Evolutionary conservation across 2,329 filamentous ascomycete genomes (phyloP).

Genomic region (Hortaea sp.): DNA sequence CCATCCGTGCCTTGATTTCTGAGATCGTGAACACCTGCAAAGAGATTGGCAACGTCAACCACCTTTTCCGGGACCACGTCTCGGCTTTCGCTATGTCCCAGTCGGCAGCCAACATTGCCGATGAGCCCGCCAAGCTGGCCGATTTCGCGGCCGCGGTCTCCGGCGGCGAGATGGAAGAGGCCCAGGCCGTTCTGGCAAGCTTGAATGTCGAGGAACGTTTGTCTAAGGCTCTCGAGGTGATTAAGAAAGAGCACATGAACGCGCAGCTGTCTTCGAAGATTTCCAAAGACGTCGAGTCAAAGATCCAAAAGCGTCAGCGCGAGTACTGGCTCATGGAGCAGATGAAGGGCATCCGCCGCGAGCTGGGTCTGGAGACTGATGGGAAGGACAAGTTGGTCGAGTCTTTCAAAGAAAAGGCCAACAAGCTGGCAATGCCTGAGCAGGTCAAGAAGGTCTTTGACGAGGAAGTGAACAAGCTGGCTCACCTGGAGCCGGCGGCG

Average conservation of each 20-base stretch:
- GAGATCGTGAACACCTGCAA: slow-evolving; percentile 99
- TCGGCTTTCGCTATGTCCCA: slow-evolving; percentile 95
- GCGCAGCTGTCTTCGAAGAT: slow-evolving; percentile 96
- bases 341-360: slow-evolving; percentile 95
- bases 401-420: slow-evolving; percentile 91
- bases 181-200: slow-evolving; percentile 82
- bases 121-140: slow-evolving; percentile 88
- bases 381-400: slow-evolving; percentile 97
- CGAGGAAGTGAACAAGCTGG: slow-evolving; percentile 94
- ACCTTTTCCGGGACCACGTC: slow-evolving; percentile 91
- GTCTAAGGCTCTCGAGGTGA: slow-evolving; percentile 78
- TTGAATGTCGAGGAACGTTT: slow-evolving; percentile 88
- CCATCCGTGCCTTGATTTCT: slow-evolving; percentile 85
- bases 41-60: slow-evolving; percentile 88
- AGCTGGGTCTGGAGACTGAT: slow-evolving; percentile 92
- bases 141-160: slow-evolving; percentile 96
- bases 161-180: slow-evolving; percentile 81
- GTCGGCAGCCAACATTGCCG: slow-evolving; percentile 85
- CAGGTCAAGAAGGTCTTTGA: slow-evolving; percentile 96
- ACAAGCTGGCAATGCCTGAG: slow-evolving; percentile 92
- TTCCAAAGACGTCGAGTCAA: slow-evolving; percentile 91
- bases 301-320: slow-evolving; percentile 92
- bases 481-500: slow-evolving; percentile 86
- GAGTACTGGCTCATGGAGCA: slow-evolving; percentile 99
- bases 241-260: slow-evolving; percentile 99